Conservation (phyloP, 73 alveolate genomes). For the Symbiodinium natans region DNA sequence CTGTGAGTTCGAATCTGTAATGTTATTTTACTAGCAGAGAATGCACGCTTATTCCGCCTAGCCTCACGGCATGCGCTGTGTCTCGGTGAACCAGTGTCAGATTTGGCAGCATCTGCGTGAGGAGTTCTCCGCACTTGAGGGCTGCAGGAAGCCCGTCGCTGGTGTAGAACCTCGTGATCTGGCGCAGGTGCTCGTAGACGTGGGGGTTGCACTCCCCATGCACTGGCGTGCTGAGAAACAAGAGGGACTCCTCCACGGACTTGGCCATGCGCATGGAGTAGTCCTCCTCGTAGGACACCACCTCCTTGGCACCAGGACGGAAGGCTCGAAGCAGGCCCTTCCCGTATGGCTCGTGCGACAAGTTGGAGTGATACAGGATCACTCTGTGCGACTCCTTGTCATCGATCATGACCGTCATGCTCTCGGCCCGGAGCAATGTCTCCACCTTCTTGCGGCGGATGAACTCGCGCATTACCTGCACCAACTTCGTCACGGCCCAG, state of each 20-base stretch:
- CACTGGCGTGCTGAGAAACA: neutral
- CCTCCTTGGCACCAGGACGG: neutral
- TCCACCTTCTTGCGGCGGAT: neutral
- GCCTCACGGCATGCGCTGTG: neutral
- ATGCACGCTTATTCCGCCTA: no score
- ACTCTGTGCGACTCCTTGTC: neutral
- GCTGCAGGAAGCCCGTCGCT: neutral
- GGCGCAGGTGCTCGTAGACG: neutral
- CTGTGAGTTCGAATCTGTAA: neutral
- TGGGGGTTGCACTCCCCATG: neutral
- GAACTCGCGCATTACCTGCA: neutral
- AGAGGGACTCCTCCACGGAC: neutral
- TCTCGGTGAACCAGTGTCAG: slow-evolving; percentile 3
- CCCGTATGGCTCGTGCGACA: neutral
- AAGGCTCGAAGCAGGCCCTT: neutral
- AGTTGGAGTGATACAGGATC: neutral
- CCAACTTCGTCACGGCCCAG: neutral
- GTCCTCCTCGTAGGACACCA: neutral
- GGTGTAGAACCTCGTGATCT: neutral
- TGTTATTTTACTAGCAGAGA: neutral
- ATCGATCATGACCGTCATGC: neutral
- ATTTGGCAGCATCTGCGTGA: neutral
- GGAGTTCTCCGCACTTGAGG: neutral
- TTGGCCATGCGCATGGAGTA: slow-evolving; percentile 4
- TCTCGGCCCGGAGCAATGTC: neutral